Evolutionary conservation across 2,329 filamentous ascomycete species (phyloP).

Genomic region (Aspergillus tamarii): DNA sequence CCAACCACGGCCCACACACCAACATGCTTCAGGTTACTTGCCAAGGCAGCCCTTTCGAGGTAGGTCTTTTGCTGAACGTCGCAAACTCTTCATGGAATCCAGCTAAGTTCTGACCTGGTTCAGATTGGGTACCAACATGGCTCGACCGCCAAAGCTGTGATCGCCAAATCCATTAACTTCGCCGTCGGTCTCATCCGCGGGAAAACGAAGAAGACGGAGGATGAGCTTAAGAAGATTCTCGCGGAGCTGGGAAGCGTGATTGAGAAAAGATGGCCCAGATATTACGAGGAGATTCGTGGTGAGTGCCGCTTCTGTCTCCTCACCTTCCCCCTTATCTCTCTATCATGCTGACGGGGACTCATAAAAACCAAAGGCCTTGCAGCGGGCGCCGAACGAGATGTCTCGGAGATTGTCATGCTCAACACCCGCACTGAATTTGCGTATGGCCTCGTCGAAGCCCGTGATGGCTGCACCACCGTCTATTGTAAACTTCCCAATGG

Average conservation of each 20-base stretch:
- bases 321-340: too few relatives aligned
- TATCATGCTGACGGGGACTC: not conserved
- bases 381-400: not conserved
- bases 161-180: not conserved
- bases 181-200: not conserved
- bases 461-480: not conserved
- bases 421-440: not conserved
- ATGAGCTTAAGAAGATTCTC: not conserved
- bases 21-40: not conserved
- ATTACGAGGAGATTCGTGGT: not conserved
- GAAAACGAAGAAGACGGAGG: not conserved
- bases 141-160: not conserved
- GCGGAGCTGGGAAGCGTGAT: not conserved
- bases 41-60: not conserved
- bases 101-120: not conserved
- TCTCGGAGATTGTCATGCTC: not conserved
- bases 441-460: not conserved
- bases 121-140: not conserved
- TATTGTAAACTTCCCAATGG: not conserved
- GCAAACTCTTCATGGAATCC: not conserved
- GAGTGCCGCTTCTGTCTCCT: not conserved
- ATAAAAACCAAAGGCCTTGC: not conserved
- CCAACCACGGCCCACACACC: too few relatives aligned
- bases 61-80: not conserved
- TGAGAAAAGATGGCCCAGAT: not conserved